A percentile compares a stretch with the other conserved stretches of the same genome.
These are phyloP conservation scores for Naumovozyma castellii DNA, from an alignment of 805 yeast genomes.

Conservation along the genomic window DNA sequence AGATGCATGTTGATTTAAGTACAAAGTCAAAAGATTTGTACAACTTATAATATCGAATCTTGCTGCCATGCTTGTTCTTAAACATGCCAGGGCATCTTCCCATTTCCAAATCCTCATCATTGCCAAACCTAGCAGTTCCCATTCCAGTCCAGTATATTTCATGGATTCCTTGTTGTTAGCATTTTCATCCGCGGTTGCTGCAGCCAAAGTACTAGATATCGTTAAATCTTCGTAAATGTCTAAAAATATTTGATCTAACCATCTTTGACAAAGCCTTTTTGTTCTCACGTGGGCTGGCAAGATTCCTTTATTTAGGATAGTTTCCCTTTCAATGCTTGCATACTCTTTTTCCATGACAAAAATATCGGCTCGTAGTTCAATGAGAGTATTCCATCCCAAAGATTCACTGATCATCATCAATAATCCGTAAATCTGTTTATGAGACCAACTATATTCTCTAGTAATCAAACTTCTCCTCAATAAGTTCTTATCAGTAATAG, in stretches of 20 bases:
- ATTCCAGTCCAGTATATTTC: slow-evolving; percentile 58
- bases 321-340: background rate
- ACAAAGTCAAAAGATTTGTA: slow-evolving; percentile 38
- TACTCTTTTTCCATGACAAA: slow-evolving; percentile 79
- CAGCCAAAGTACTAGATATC: slow-evolving; percentile 24
- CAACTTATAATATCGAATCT: slow-evolving; percentile 58
- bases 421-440: slow-evolving; percentile 49
- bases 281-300: slow-evolving; percentile 14
- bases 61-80: slow-evolving; percentile 44
- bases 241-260: slow-evolving; percentile 29
- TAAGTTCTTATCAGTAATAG: slow-evolving; percentile 19
- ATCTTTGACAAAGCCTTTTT: slow-evolving; percentile 27
- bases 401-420: slow-evolving; percentile 57
- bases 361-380: slow-evolving; percentile 54
- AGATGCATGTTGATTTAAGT: slow-evolving; percentile 6
- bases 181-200: slow-evolving; percentile 20
- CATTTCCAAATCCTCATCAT: slow-evolving; percentile 40
- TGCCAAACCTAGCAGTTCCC: slow-evolving; percentile 63
- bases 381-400: slow-evolving; percentile 76
- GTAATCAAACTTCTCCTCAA: slow-evolving; percentile 23
- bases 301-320: slow-evolving; percentile 2
- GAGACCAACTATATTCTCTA: slow-evolving; percentile 21
- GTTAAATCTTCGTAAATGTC: slow-evolving; percentile 30
- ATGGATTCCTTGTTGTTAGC: slow-evolving; percentile 14
- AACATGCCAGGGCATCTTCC: slow-evolving; percentile 42